Evolutionary conservation across 2,329 filamentous ascomycete species (phyloP).

Genomic region (Cytospora schulzeri): DNA sequence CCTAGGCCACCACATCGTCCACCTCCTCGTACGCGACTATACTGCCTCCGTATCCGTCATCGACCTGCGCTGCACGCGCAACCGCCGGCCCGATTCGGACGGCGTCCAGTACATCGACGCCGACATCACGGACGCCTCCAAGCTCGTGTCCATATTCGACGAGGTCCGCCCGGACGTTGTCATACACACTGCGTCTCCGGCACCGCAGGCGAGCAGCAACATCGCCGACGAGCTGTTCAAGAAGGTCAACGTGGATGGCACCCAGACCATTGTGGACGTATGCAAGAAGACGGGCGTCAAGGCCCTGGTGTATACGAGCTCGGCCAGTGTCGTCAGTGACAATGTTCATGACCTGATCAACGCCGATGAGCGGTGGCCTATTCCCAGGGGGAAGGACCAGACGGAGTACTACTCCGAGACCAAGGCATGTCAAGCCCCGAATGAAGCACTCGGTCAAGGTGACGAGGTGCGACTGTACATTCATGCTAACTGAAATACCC

Average conservation of each 20-base stretch:
- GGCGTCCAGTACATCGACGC: constrained; percentile 71
- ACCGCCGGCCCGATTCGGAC: constrained; percentile 60
- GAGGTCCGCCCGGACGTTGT: constrained; percentile 76
- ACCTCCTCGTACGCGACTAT: constrained; percentile 67
- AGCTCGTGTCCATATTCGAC: constrained; percentile 64
- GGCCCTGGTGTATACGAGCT: constrained; percentile 88
- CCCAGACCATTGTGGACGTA: constrained; percentile 73
- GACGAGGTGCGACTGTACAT: neutral
- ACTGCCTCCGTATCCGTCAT: constrained; percentile 65
- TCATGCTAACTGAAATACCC: no score
- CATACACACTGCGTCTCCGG: constrained; percentile 84
- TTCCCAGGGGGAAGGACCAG: constrained; percentile 71
- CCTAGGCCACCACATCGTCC: constrained; percentile 79
- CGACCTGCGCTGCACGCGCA: constrained; percentile 71
- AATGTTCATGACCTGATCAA: constrained; percentile 78
- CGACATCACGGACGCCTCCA: constrained; percentile 71
- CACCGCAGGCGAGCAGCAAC: constrained; percentile 54
- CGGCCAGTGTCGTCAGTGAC: constrained; percentile 83
- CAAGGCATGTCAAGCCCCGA: constrained; percentile 60
- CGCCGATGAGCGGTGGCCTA: constrained; percentile 80
- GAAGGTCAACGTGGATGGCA: constrained; percentile 88
- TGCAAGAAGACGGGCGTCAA: constrained; percentile 71
- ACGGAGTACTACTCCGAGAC: constrained; percentile 87
- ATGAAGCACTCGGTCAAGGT: neutral
- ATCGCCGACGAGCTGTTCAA: constrained; percentile 66